Conservation (phyloP, 352 stramenopile species). For the Globisporangium spinosum region DNA sequence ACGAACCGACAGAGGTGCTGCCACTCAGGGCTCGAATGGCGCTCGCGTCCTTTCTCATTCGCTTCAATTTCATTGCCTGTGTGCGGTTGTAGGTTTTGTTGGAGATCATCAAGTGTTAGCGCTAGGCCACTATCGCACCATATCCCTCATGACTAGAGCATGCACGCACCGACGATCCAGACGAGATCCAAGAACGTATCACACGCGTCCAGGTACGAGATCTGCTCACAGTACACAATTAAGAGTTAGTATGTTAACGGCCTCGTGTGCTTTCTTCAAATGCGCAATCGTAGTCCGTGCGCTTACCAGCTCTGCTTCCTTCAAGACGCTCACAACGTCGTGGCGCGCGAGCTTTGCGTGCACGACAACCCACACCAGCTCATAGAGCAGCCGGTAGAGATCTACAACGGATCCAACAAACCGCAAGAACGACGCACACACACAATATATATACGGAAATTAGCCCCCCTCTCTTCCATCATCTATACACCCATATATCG, state of each 20-base stretch:
- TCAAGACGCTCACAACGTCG: conserved; percentile 67
- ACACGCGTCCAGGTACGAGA: conserved; percentile 27
- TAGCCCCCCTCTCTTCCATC: not conserved
- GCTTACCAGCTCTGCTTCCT: conserved; percentile 57
- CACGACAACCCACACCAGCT: conserved; percentile 75
- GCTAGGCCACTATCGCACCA: not conserved
- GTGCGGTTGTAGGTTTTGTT: not conserved
- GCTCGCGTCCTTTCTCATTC: conserved; percentile 61
- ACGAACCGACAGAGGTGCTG: conserved; percentile 62
- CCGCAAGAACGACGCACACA: not conserved
- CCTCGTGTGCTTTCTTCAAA: not conserved
- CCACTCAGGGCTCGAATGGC: conserved; percentile 67
- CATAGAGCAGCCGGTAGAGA: conserved; percentile 67
- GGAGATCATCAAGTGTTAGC: not conserved
- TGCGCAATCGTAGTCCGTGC: not conserved
- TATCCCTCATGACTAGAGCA: not conserved
- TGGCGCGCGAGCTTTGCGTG: conserved; percentile 64
- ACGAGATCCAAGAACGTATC: conserved; percentile 67
- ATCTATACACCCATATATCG: not conserved
- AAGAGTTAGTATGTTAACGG: not conserved
- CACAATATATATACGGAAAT: not conserved
- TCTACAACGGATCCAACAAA: conserved; percentile 18
- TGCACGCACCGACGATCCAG: conserved; percentile 51
- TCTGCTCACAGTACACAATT: conserved; percentile 16
- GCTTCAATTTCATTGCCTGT: conserved; percentile 68